These are phyloP conservation scores for Colletotrichum australisinense DNA, from an alignment of 2,329 filamentous ascomycete species.

Conservation along the genomic window DNA sequence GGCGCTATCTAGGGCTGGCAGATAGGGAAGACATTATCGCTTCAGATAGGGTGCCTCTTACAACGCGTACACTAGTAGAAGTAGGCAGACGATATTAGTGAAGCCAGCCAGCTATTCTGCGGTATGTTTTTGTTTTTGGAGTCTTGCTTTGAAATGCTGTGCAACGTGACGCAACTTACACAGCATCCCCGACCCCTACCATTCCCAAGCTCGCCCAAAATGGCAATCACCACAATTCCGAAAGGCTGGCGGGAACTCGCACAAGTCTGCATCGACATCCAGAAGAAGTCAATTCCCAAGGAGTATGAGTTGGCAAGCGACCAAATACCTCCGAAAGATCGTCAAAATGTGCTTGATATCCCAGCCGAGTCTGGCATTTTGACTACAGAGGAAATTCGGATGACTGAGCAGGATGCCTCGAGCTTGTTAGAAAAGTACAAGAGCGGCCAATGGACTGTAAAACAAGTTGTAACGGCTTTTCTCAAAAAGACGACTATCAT, in stretches of 20 bases:
- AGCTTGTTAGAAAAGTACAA: neutral
- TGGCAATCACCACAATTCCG: neutral
- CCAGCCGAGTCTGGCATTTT: slow-evolving; percentile 70
- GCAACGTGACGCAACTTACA: neutral
- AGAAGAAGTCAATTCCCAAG: slow-evolving; percentile 60
- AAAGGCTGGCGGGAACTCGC: slow-evolving; percentile 9
- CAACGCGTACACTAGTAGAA: neutral
- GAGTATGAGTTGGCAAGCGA: slow-evolving; percentile 67
- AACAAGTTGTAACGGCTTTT: slow-evolving; percentile 42
- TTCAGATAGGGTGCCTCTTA: neutral
- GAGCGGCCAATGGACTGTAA: slow-evolving; percentile 41
- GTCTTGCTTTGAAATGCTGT: neutral
- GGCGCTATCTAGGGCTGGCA: neutral
- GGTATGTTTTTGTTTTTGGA: neutral
- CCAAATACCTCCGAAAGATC: slow-evolving; percentile 62
- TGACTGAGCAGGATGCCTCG: slow-evolving; percentile 47
- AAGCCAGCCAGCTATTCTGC: neutral
- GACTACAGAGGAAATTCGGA: slow-evolving; percentile 52
- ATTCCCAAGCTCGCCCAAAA: neutral
- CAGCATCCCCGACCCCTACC: neutral
- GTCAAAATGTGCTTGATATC: slow-evolving; percentile 67
- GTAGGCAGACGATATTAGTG: neutral
- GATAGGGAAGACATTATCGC: neutral
- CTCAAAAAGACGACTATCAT: slow-evolving; percentile 17
- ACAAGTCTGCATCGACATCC: slow-evolving; percentile 1